phyloP scores from a whole-genome alignment of 1,284 basidiomycete species.

The Sutorius eximius region DNA sequence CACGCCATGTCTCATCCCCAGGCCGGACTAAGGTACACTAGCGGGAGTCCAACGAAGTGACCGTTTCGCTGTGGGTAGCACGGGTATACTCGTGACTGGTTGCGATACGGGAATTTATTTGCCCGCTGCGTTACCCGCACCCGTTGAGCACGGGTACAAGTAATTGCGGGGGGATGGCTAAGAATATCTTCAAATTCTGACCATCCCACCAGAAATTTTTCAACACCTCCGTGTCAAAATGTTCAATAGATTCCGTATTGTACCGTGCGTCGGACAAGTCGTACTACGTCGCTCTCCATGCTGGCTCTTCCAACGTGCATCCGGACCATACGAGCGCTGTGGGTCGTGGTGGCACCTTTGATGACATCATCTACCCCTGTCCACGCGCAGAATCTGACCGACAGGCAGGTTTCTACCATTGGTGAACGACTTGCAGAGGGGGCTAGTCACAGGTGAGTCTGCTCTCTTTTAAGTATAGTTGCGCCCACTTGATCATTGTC shows the following conservation, averaged over 20 bases:
- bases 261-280: not conserved
- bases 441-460: slow-evolving; percentile 31
- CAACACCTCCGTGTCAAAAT: not conserved
- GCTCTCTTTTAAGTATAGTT: not conserved
- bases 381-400: slow-evolving; percentile 27
- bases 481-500: not conserved
- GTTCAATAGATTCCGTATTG: not conserved
- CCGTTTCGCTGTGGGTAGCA: too few relatives aligned
- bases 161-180: too few relatives aligned
- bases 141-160: too few relatives aligned
- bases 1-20: not conserved
- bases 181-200: too few relatives aligned
- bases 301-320: not conserved
- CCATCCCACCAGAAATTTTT: not conserved
- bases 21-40: not conserved
- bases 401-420: slow-evolving; percentile 24
- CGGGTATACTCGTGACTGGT: too few relatives aligned
- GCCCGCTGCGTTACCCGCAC: too few relatives aligned
- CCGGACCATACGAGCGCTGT: not conserved
- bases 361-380: slow-evolving; percentile 13
- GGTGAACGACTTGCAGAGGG: slow-evolving; percentile 30
- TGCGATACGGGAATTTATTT: too few relatives aligned
- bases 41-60: not conserved
- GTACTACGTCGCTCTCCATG: not conserved
- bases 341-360: slow-evolving; percentile 1